Conservation (phyloP, 352 stramenopile species). For the Pythium vanterpoolii region DNA sequence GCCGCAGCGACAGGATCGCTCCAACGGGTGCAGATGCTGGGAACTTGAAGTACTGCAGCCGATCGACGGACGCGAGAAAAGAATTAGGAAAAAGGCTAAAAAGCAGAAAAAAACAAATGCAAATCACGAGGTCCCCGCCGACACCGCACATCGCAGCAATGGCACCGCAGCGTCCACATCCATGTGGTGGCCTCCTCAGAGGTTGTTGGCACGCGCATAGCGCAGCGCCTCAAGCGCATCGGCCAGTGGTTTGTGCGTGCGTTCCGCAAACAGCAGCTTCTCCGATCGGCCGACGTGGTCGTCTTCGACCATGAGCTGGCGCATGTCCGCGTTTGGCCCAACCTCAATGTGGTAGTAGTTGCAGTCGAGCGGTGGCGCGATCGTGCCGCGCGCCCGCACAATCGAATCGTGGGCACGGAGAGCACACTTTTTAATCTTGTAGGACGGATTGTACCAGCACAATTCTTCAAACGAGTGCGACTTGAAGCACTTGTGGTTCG, state of each 20-base stretch:
- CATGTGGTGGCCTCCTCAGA: constrained; percentile 1
- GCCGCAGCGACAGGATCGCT: too few species aligned
- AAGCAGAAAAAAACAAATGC: background rate
- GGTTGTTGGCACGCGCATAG: constrained; percentile 10
- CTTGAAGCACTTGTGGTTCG: constrained; percentile 15
- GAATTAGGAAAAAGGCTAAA: background rate
- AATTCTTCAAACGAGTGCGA: constrained; percentile 25
- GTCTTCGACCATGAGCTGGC: constrained; percentile 10
- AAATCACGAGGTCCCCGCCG: too few species aligned
- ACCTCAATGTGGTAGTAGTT: constrained; percentile 11
- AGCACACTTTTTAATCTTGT: constrained; percentile 10
- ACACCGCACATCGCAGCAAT: too few species aligned
- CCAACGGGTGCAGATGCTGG: background rate
- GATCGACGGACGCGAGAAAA: background rate
- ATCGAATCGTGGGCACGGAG: constrained; percentile 1
- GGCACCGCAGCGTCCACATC: too few species aligned
- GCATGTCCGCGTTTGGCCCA: constrained; percentile 2
- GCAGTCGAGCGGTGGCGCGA: constrained; percentile 7
- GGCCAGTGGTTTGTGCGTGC: constrained; percentile 19
- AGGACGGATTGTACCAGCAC: constrained; percentile 23
- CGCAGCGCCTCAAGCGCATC: constrained; percentile 17
- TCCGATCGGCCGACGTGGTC: constrained; percentile 17
- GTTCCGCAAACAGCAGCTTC: constrained; percentile 13
- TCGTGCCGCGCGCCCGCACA: constrained; percentile 6
- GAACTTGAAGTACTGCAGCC: too few species aligned